Base-by-base conservation (phyloP, 2,329 filamentous ascomycete genomes). In the Stachybotrys chartarum region DNA sequence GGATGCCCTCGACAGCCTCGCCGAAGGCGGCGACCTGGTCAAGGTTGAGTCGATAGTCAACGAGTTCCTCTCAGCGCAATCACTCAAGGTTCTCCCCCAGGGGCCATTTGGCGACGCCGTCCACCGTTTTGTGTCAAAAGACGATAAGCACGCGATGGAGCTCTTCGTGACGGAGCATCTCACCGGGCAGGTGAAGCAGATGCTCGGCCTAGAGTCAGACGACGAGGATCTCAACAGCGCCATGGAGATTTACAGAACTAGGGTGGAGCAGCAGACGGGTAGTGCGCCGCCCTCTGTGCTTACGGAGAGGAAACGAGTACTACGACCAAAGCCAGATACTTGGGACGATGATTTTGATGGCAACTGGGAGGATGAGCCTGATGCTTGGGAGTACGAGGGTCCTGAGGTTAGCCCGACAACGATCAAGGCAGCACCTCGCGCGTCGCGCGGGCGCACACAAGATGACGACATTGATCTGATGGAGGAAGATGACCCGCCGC, bases 281-380 rank as follows among this genome's bases (percentile, higher is more conserved):
- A 81, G 16, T 90, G 90, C 3, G 73, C 81, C 65, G 61, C 72
- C 52, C 48, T 17, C 32, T 14, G 63, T 50, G 12, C 57, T 54
- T 42, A 12, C 30, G 46, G 56, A 83, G 77, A 59, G 67, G 12
- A 70, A 68, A 39, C 64, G 72, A 6, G 63, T 72, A 7, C 77
- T 89, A 57, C 93, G 89, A 67, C 86, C 90, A 0, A 90, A 86
- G 68, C 93, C 93, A 1, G 81, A 83, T 11, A 79, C 78, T 3
- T 97, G 92, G 91, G 91, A 97, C 66, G 90, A 84, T n/a, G 93
- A 97, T 60, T 75, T 92, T 30, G 87, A 96, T 52, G 94, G 92
- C 0, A 79, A 80, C 52, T 97, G 93, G 92, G 87, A 87, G 57
- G 88, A 94, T 51, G 84, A 91, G 56, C 83, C 88, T 0, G 86